Conservation (phyloP, 129 eudicot genomes). For the Sambucus nigra region DNA sequence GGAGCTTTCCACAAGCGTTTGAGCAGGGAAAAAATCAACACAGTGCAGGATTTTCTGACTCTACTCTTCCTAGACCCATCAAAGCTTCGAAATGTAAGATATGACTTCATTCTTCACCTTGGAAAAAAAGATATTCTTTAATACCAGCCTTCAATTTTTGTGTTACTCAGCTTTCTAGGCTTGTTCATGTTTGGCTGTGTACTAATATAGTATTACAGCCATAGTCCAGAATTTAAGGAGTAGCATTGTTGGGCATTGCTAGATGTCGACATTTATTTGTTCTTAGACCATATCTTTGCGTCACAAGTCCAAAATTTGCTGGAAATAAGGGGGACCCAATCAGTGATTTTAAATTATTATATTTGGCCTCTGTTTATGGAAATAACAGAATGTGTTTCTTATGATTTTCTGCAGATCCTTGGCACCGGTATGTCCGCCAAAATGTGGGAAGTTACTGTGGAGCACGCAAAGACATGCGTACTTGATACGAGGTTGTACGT, state of each 20-base stretch:
- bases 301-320: too few relatives aligned
- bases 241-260: too few relatives aligned
- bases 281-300: too few relatives aligned
- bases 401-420: conserved; percentile 48
- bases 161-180: background rate
- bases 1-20: conserved; percentile 96
- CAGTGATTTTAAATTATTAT: background rate
- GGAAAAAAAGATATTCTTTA: too few relatives aligned
- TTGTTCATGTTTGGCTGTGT: conserved; percentile 3
- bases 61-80: conserved; percentile 51
- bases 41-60: conserved; percentile 73
- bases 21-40: conserved; percentile 45
- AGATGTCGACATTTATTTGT: too few relatives aligned
- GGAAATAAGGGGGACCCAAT: too few relatives aligned
- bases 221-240: too few relatives aligned
- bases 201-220: too few relatives aligned
- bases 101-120: too few relatives aligned
- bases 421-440: conserved; percentile 90
- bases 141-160: too few relatives aligned
- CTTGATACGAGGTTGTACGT: conserved; percentile 55
- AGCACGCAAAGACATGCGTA: conserved; percentile 77
- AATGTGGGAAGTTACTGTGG: conserved; percentile 82
- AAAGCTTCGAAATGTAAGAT: conserved; percentile 71
- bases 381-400: background rate
- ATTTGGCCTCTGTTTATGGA: background rate